Conservation (phyloP, 768 basidiomycete species). For the Amanita polypyramis region DNA sequence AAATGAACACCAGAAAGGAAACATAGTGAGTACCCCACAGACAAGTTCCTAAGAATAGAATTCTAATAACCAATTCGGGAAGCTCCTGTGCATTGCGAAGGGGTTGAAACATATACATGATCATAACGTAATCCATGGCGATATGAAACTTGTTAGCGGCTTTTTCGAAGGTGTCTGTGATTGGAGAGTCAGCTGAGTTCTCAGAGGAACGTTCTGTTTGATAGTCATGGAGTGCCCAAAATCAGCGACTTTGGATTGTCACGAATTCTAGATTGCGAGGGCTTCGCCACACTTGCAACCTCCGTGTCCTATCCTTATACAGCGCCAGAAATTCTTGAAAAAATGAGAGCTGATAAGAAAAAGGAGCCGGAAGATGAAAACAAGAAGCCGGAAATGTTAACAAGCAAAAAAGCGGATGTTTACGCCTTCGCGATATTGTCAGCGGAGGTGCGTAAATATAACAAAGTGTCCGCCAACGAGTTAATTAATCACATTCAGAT, state of each 20-base stretch:
- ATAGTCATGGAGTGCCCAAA: background rate
- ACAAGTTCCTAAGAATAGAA: background rate
- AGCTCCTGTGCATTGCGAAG: background rate
- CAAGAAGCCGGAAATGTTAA: too few species aligned
- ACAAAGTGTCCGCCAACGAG: background rate
- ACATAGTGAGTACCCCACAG: background rate
- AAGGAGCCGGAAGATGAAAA: too few species aligned
- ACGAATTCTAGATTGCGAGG: background rate
- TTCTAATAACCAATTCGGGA: background rate
- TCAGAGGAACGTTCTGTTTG: background rate
- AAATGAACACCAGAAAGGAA: background rate
- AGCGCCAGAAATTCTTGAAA: background rate
- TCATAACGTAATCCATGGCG: background rate
- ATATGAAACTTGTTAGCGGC: background rate
- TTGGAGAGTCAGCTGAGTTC: background rate
- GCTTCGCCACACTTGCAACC: background rate
- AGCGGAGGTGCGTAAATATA: background rate
- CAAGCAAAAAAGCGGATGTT: background rate
- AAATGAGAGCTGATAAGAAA: background rate
- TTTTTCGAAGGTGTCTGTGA: background rate
- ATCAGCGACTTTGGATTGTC: background rate
- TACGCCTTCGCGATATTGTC: background rate
- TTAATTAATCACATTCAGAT: background rate
- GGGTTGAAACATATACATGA: background rate
- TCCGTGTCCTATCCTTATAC: background rate